Evolutionary conservation across 495 filamentous ascomycete genomes (phyloP).

Genomic region (Aspergillus cavernicola): DNA sequence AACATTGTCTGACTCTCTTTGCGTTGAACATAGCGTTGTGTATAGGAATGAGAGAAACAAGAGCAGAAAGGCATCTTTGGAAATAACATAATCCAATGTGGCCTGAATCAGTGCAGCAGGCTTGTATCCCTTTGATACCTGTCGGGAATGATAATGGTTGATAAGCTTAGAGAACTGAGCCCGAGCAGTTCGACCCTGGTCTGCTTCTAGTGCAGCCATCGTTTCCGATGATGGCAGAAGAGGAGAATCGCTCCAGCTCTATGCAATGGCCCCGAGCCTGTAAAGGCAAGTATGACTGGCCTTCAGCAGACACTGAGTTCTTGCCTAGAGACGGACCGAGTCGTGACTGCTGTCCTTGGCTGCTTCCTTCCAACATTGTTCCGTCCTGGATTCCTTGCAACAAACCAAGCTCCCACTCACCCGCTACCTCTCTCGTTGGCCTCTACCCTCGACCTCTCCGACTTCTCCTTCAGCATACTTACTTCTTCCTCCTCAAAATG

Average conservation of each 20-base stretch:
- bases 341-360: neutral
- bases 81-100: neutral
- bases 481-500: neutral
- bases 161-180: too few relatives aligned
- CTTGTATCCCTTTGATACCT: neutral
- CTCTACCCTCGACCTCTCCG: neutral
- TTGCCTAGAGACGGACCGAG: neutral
- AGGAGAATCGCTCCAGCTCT: too few relatives aligned
- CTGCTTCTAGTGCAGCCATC: too few relatives aligned
- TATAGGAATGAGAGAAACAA: neutral
- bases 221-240: too few relatives aligned
- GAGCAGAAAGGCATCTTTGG: neutral
- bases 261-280: too few relatives aligned
- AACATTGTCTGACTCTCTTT: too few relatives aligned
- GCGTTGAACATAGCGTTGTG: neutral
- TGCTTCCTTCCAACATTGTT: neutral
- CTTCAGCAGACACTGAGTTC: neutral
- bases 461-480: neutral
- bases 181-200: too few relatives aligned
- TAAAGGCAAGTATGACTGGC: neutral
- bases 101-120: neutral
- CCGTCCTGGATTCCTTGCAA: neutral
- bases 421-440: neutral
- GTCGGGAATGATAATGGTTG: neutral
- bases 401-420: neutral